phyloP scores from a whole-genome alignment of 2,329 filamentous ascomycete genomes.

The Trichoderma aggressivum region DNA sequence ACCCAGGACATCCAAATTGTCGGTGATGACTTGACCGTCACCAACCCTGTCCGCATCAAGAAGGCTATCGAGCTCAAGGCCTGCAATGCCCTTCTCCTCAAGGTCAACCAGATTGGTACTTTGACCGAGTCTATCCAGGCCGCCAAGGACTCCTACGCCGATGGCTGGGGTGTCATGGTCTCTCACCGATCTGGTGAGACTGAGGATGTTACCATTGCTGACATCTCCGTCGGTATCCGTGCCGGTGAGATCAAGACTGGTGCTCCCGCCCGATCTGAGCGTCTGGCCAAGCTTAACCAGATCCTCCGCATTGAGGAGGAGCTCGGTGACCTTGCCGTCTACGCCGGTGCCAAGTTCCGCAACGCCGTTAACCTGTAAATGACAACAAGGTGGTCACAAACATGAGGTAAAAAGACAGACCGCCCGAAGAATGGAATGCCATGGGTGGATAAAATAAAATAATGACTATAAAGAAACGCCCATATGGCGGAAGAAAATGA shows the following conservation, averaged over 20 bases:
- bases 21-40: constrained; percentile 97
- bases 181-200: constrained; percentile 99
- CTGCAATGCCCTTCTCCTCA: constrained; percentile 95
- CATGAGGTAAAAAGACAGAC: background rate
- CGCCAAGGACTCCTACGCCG: constrained; percentile 95
- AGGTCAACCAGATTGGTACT: constrained; percentile 99
- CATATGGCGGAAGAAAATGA: constrained; percentile 11
- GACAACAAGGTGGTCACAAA: background rate
- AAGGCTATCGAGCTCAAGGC: constrained; percentile 99
- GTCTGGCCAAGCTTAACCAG: constrained; percentile 99
- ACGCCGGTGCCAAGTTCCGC: constrained; percentile 90
- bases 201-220: constrained; percentile 98
- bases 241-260: constrained; percentile 98
- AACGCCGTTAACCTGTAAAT: constrained; percentile 79
- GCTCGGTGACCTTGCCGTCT: constrained; percentile 86
- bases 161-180: constrained; percentile 98
- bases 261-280: constrained; percentile 93
- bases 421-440: background rate
- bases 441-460: constrained; percentile 5
- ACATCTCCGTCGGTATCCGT: constrained; percentile 95
- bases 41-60: constrained; percentile 98
- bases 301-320: constrained; percentile 99
- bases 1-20: constrained; percentile 98
- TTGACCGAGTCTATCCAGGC: constrained; percentile 98
- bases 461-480: constrained; percentile 11